phyloP scores from a whole-genome alignment of 2,329 filamentous ascomycete genomes.

The Chrysoporthe austroafricana region DNA sequence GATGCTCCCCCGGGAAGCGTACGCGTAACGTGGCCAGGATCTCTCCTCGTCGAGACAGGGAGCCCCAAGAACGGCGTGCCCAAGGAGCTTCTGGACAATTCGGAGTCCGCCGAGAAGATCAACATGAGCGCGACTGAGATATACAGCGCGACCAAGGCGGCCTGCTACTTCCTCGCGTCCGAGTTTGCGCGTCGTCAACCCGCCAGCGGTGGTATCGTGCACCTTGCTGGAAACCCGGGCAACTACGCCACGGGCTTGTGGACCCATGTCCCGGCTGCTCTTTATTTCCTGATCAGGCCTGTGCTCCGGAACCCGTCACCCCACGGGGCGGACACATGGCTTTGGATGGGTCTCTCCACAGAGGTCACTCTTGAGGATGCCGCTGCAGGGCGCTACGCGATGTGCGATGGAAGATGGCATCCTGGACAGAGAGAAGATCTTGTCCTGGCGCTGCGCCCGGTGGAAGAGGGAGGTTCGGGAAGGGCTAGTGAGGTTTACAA shows the following conservation, averaged over 20 bases:
- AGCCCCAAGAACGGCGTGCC: constrained; percentile 30
- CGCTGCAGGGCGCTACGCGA: constrained; percentile 31
- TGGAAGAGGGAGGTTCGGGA: constrained; percentile 30
- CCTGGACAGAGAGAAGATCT: constrained; percentile 32
- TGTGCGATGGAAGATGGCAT: constrained; percentile 34
- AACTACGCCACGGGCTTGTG: constrained; percentile 18
- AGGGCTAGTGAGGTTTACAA: constrained; percentile 28
- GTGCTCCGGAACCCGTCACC: constrained; percentile 24
- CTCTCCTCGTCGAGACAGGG: constrained; percentile 31
- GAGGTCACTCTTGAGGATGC: constrained; percentile 31
- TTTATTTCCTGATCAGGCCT: neutral
- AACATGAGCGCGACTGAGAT: constrained; percentile 17
- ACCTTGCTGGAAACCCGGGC: constrained; percentile 17
- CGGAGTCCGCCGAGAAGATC: too few relatives aligned
- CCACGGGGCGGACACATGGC: constrained; percentile 32
- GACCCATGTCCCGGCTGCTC: neutral
- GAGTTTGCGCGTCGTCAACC: constrained; percentile 31
- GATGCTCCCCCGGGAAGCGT: constrained; percentile 25
- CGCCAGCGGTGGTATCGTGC: constrained; percentile 23
- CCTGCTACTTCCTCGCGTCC: constrained; percentile 34
- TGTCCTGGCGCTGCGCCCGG: constrained; percentile 26
- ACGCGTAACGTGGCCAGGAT: constrained; percentile 33
- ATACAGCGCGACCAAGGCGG: constrained; percentile 32
- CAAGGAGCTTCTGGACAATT: constrained; percentile 25
- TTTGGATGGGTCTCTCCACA: constrained; percentile 34